Evolutionary conservation across 192 early-diverging fungal genomes (phyloP), one percentile per base, ranked within the genome.

Genomic region (Backusella westeae): DNA sequence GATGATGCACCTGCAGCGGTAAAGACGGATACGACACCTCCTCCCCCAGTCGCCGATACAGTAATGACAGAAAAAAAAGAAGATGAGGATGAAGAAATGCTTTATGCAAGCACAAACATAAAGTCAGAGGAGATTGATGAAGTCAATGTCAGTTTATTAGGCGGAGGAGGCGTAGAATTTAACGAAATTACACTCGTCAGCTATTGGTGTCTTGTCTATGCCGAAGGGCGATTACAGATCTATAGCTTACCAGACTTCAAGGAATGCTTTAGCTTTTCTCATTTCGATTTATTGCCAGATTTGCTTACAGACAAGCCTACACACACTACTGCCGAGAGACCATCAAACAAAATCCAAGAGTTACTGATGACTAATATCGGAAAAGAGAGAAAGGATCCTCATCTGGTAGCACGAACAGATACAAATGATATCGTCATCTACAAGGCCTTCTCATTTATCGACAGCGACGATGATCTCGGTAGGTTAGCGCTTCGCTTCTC

Each of bases 381-480:
- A 34, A 78, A 85, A 35, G 52, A 87, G 17, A 80, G 72, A 17
- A 87, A 85, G 38, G 78, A 86, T 35, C 87, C 91, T 10, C 94
- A 95, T 74, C 77, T 96, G 26, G 84, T 96, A 63, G 86, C 82
- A 29, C 87, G 91, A 39, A 91, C 92, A 8, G 83, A 80, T 29
- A 81, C 85, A 9, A 84, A 87, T 10, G 93, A 96, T 75, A 85
- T 96, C 10, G 81, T 91, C 9, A 88, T 94, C 1, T 96, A 95
- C 80, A 87, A 89, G 74, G 87, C 87, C 9, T 90, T 89, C 74
- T 78, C 80, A 46, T 88, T 88, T 74, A 72, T 89, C 17, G 83
- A 88, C 4, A 82, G 85, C 10, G 46, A 74, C 39, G 35, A 78
- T 71, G 5, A 77, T 39, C 15, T 56, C 0, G 77, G 87, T 38